phyloP scores from a whole-genome alignment of 148 eudicot species.

The Spergularia bocconei region DNA sequence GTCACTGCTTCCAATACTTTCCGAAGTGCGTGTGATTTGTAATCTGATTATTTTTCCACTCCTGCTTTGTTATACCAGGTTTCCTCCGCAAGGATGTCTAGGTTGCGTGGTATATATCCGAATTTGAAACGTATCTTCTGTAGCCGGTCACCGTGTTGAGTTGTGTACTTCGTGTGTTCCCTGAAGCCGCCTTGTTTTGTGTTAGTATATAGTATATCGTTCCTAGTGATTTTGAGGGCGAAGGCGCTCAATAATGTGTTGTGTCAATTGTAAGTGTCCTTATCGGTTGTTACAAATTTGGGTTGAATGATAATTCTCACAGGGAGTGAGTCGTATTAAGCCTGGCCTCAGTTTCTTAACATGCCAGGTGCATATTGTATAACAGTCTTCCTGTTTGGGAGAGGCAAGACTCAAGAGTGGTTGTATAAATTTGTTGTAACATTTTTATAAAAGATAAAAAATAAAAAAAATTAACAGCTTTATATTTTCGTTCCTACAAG shows the following conservation, averaged over 20 bases:
- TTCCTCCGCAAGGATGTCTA: constrained; percentile 46
- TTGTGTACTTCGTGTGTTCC: background rate
- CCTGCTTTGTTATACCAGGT: constrained; percentile 35
- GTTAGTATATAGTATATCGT: constrained; percentile 6
- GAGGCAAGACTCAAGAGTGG: background rate
- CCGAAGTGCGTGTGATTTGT: background rate
- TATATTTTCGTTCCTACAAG: background rate
- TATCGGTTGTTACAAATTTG: constrained; percentile 6
- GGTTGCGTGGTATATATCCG: constrained; percentile 55
- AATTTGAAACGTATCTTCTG: constrained; percentile 84
- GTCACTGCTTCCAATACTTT: too few species aligned
- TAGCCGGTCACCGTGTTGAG: constrained; percentile 51
- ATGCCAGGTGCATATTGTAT: too few species aligned
- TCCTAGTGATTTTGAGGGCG: constrained; percentile 5
- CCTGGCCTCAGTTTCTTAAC: background rate
- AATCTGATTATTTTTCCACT: background rate
- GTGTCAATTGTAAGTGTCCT: constrained; percentile 12
- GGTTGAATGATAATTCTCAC: background rate
- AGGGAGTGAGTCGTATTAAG: background rate
- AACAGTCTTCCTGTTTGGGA: background rate
- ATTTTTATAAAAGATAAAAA: background rate
- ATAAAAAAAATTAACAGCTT: constrained; percentile 7
- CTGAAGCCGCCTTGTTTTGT: constrained; percentile 1
- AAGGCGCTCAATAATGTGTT: constrained; percentile 21
- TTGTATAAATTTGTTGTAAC: constrained; percentile 23